phyloP scores from a whole-genome alignment of 2,329 filamentous ascomycete genomes.

The Coniosporium tulheliwenetii region DNA sequence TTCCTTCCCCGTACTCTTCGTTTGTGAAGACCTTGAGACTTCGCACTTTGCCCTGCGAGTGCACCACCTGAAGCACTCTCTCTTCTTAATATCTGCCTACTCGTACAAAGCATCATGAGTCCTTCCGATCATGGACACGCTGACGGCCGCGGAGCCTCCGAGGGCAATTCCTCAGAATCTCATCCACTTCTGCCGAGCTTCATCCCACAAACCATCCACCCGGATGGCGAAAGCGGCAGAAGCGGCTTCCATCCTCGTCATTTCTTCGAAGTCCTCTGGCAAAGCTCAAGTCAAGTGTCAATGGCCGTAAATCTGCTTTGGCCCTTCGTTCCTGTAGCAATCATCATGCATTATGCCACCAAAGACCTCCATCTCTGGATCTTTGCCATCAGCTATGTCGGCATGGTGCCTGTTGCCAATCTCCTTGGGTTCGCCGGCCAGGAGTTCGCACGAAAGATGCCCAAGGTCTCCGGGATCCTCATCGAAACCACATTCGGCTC shows the following conservation, averaged over 20 bases:
- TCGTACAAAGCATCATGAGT: no score
- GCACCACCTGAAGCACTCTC: no score
- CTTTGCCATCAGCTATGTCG: slow-evolving; percentile 32
- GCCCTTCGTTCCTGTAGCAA: slow-evolving; percentile 31
- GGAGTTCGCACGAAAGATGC: slow-evolving; percentile 56
- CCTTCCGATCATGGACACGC: no score
- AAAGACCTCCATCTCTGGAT: slow-evolving; percentile 24
- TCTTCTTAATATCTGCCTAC: no score
- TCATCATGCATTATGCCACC: slow-evolving; percentile 31
- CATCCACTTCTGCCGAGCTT: no score
- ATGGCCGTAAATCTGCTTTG: slow-evolving; percentile 33
- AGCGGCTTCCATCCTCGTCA: slow-evolving; percentile 26
- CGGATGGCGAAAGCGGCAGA: slow-evolving; percentile 31
- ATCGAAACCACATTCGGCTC: slow-evolving; percentile 40
- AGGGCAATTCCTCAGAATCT: no score
- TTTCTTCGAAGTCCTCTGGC: slow-evolving; percentile 27
- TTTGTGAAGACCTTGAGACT: no score
- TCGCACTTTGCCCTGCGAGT: no score
- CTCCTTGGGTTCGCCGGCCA: slow-evolving; percentile 47
- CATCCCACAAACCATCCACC: slow-evolving; percentile 17
- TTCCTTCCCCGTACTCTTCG: no score
- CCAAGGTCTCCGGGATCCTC: slow-evolving; percentile 53
- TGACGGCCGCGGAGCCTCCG: no score
- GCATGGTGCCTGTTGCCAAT: slow-evolving; percentile 35
- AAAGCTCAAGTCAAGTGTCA: slow-evolving; percentile 27